Evolutionary conservation across 2,329 filamentous ascomycete species (phyloP).

Genomic region (Trichoderma koningii): DNA sequence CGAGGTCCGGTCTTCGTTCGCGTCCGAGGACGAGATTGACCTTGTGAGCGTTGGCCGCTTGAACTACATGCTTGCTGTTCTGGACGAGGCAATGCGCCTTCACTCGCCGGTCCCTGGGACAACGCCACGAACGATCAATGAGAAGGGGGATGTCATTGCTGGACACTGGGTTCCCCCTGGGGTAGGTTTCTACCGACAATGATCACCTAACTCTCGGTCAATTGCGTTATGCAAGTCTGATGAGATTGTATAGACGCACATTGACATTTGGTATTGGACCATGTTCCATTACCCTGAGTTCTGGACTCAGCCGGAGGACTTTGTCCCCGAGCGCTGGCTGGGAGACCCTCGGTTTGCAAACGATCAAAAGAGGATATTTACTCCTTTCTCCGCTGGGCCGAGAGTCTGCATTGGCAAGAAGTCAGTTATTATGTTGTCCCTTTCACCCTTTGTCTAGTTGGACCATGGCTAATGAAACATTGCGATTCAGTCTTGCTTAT

Average conservation of each 20-base stretch:
- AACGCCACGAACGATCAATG: constrained; percentile 39
- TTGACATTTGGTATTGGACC: constrained; percentile 43
- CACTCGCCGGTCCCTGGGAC: constrained; percentile 47
- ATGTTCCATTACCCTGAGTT: constrained; percentile 38
- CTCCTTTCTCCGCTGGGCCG: constrained; percentile 38
- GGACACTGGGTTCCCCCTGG: constrained; percentile 39
- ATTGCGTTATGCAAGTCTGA: neutral
- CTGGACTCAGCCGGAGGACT: constrained; percentile 39
- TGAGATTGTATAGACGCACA: constrained; percentile 27
- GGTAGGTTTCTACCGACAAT: constrained; percentile 31
- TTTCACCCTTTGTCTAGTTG: no score
- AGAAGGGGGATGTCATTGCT: constrained; percentile 36
- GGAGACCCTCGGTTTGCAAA: constrained; percentile 30
- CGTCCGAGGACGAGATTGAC: constrained; percentile 28
- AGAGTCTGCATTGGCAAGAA: constrained; percentile 40
- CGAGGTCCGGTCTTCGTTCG: constrained; percentile 37
- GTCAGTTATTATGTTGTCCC: constrained; percentile 28
- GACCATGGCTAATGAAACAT: neutral
- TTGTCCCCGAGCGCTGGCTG: constrained; percentile 45
- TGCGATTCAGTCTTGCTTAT: constrained; percentile 35
- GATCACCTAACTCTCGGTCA: no score
- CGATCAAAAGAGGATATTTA: constrained; percentile 34
- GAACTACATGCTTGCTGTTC: constrained; percentile 52
- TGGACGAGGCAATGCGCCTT: constrained; percentile 53
- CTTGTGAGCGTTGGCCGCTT: constrained; percentile 25